A percentile compares a stretch with the other conserved stretches of the same genome.
Evolutionary conservation across 257 asterid genomes (phyloP).

Genomic region (Solanum pimpinellifolium): DNA sequence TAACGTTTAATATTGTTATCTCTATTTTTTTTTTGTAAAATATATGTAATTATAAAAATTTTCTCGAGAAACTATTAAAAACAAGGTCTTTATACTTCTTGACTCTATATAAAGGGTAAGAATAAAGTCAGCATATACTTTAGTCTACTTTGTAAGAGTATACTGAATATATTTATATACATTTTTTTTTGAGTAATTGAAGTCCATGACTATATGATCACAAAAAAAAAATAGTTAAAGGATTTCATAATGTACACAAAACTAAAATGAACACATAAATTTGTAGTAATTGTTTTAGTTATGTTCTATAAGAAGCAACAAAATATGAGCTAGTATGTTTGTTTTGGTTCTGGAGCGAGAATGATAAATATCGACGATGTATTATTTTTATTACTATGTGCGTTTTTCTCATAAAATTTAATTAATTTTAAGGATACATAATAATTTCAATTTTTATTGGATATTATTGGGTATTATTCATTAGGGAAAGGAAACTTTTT

Average conservation of each 20-base stretch:
- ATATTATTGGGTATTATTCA: neutral
- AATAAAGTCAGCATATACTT: too few species aligned
- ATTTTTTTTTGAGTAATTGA: neutral
- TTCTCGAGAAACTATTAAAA: too few species aligned
- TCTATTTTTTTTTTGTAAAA: too few species aligned
- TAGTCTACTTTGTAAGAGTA: neutral
- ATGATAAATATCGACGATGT: neutral
- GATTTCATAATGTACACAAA: neutral
- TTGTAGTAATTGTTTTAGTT: neutral
- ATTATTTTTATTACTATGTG: accelerated
- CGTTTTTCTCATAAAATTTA: neutral
- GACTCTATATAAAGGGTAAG: too few species aligned
- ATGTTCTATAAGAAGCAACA: neutral
- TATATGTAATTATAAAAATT: too few species aligned
- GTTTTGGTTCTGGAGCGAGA: neutral
- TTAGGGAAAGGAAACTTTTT: neutral
- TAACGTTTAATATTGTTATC: too few species aligned
- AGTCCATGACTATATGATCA: neutral
- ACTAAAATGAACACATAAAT: neutral
- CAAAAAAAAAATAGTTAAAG: neutral
- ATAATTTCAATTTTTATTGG: neutral
- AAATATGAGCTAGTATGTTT: neutral
- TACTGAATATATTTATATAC: neutral
- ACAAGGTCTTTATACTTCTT: too few species aligned
- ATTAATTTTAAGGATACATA: neutral